Conservation (phyloP, 441 rosid species). For the Pelargonium australe region DNA sequence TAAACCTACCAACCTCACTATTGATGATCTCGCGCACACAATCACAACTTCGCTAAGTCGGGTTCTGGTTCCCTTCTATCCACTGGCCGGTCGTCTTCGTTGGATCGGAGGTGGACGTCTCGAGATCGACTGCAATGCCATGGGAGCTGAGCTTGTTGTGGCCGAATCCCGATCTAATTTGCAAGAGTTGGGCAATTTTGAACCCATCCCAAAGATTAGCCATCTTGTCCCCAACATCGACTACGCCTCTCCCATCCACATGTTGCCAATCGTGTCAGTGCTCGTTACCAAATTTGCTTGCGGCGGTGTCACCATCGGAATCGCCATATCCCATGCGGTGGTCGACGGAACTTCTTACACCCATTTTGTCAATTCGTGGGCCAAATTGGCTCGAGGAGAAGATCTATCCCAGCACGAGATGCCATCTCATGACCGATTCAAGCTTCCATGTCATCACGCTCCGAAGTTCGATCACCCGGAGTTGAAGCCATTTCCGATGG, state of each 20-base stretch:
- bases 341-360: constrained; percentile 42
- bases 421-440: constrained; percentile 39
- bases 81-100: constrained; percentile 45
- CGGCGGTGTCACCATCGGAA: constrained; percentile 41
- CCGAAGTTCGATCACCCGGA: constrained; percentile 26
- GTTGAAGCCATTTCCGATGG: constrained; percentile 36
- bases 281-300: constrained; percentile 53
- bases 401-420: constrained; percentile 5
- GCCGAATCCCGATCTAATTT: constrained; percentile 37
- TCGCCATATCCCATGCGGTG: constrained; percentile 41
- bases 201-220: constrained; percentile 27
- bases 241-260: constrained; percentile 28
- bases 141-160: constrained; percentile 34
- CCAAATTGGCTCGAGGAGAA: constrained; percentile 39
- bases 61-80: constrained; percentile 42
- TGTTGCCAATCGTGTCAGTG: constrained; percentile 38
- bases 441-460: constrained; percentile 20
- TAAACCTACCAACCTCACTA: constrained; percentile 6
- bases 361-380: constrained; percentile 50
- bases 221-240: constrained; percentile 38
- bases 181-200: constrained; percentile 35
- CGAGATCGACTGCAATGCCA: constrained; percentile 40
- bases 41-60: constrained; percentile 36
- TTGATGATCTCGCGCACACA: constrained; percentile 18
- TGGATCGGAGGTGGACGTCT: constrained; percentile 43